Percentiles rank a stretch among this genome's conserved stretches.
Evolutionary conservation across 2,329 filamentous ascomycete genomes (phyloP).

Genomic region (Colletotrichum abscissum): DNA sequence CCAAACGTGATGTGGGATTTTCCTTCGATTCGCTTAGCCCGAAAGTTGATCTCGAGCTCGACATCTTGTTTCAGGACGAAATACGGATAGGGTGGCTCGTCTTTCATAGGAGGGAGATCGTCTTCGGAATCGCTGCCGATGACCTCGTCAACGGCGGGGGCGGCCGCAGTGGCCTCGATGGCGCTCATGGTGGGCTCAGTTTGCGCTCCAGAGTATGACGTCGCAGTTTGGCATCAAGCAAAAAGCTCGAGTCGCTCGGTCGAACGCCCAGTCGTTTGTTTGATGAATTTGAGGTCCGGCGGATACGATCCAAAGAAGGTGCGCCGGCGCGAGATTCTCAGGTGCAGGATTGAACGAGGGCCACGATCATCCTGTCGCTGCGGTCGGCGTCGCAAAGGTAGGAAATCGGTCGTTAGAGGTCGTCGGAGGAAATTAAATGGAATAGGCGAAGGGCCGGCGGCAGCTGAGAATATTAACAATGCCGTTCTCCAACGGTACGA

Average conservation of each 20-base stretch:
- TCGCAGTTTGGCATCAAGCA: conserved; percentile 18
- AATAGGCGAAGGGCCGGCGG: background rate
- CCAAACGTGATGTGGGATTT: conserved; percentile 85
- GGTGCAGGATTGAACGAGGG: conserved; percentile 20
- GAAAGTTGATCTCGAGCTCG: conserved; percentile 89
- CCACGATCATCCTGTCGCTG: conserved; percentile 31
- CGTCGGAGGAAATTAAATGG: background rate
- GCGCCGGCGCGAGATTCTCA: conserved; percentile 34
- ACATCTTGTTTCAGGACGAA: conserved; percentile 86
- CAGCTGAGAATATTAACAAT: background rate
- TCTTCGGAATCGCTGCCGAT: conserved; percentile 41
- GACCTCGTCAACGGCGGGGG: conserved; percentile 28
- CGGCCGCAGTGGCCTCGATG: conserved; percentile 26
- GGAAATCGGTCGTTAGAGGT: conserved; percentile 1
- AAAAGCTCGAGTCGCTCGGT: conserved; percentile 4
- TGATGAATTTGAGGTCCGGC: conserved; percentile 6
- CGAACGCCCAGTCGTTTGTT: background rate
- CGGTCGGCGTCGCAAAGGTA: conserved; percentile 22
- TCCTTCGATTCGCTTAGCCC: conserved; percentile 78
- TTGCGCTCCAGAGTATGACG: conserved; percentile 20
- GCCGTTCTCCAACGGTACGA: background rate
- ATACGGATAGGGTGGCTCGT: conserved; percentile 52
- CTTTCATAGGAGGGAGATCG: conserved; percentile 46
- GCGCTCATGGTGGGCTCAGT: conserved; percentile 29
- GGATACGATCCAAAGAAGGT: conserved; percentile 18